These are phyloP conservation scores for Silybum marianum DNA, from an alignment of 129 eudicot genomes.

Conservation along the genomic window DNA sequence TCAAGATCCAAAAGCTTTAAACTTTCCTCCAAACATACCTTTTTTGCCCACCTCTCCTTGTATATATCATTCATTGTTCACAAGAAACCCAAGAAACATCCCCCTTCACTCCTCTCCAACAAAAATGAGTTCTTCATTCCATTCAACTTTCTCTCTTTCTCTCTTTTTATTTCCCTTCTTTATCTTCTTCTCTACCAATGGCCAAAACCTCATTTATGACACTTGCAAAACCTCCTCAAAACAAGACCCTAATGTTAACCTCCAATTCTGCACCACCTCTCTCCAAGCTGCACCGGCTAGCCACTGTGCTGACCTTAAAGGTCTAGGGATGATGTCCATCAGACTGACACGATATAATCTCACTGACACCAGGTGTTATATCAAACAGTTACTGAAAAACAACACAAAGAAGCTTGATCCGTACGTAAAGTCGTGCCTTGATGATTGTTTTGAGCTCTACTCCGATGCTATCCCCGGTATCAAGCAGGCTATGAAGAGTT, in stretches of 20 bases:
- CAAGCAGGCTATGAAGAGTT: constrained; percentile 52
- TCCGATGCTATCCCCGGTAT: constrained; percentile 49
- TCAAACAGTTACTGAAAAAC: constrained; percentile 41
- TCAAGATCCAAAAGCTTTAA: background rate
- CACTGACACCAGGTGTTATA: constrained; percentile 42
- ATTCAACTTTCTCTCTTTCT: constrained; percentile 14
- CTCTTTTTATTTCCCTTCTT: background rate
- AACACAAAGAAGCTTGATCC: constrained; percentile 36
- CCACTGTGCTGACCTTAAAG: constrained; percentile 37
- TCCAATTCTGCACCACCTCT: constrained; percentile 41
- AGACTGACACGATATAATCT: constrained; percentile 32
- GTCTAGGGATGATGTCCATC: constrained; percentile 45
- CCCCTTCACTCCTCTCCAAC: constrained; percentile 2
- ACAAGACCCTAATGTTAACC: constrained; percentile 41
- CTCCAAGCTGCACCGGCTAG: constrained; percentile 49
- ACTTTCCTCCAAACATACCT: constrained; percentile 17
- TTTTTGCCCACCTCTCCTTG: constrained; percentile 8
- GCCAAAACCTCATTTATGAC: constrained; percentile 38
- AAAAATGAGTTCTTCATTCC: constrained; percentile 21
- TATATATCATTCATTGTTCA: constrained; percentile 34
- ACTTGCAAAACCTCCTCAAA: constrained; percentile 47
- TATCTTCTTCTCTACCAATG: constrained; percentile 18
- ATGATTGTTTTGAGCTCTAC: constrained; percentile 64
- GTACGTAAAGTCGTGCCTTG: constrained; percentile 37
- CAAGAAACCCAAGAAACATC: constrained; percentile 20